phyloP scores from a whole-genome alignment of 306 rosid species.

The Dryas drummondii region DNA sequence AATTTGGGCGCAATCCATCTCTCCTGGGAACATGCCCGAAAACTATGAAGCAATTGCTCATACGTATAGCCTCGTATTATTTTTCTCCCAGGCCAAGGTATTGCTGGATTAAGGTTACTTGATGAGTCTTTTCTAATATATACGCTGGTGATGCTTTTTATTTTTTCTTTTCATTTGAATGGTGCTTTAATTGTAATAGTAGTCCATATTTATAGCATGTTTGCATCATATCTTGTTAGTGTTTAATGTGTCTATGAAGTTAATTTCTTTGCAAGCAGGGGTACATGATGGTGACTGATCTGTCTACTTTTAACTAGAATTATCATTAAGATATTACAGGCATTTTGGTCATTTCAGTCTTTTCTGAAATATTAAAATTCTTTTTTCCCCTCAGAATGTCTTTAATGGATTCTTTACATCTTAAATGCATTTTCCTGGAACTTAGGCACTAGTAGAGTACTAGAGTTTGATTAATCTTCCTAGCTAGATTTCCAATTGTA shows the following conservation, averaged over 20 bases:
- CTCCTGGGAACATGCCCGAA: constrained; percentile 75
- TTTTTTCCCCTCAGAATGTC: not conserved
- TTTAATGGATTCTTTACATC: not conserved
- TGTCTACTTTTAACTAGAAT: not conserved
- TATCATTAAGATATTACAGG: not conserved
- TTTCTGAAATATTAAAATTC: not conserved
- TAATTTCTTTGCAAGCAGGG: not conserved
- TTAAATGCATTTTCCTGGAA: not conserved
- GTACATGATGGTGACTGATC: not conserved
- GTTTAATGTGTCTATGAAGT: not conserved
- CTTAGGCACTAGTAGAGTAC: not conserved
- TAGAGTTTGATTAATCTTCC: not conserved
- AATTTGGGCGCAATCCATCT: constrained; percentile 73
- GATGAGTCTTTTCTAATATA: constrained; percentile 12
- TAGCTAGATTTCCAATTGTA: not conserved
- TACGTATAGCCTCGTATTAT: constrained; percentile 71
- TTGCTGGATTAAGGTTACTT: constrained; percentile 17
- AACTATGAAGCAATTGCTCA: constrained; percentile 92
- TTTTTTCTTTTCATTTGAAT: not conserved
- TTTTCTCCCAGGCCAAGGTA: constrained; percentile 87
- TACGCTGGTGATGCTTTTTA: constrained; percentile 19
- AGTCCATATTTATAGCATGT: not conserved
- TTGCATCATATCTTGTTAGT: not conserved
- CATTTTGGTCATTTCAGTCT: not conserved
- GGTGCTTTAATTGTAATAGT: not conserved